A percentile compares a stretch with the other conserved stretches of the same genome.
Conservation (phyloP, 2,329 filamentous ascomycete species). For the Dothiorella sarmentorum region DNA sequence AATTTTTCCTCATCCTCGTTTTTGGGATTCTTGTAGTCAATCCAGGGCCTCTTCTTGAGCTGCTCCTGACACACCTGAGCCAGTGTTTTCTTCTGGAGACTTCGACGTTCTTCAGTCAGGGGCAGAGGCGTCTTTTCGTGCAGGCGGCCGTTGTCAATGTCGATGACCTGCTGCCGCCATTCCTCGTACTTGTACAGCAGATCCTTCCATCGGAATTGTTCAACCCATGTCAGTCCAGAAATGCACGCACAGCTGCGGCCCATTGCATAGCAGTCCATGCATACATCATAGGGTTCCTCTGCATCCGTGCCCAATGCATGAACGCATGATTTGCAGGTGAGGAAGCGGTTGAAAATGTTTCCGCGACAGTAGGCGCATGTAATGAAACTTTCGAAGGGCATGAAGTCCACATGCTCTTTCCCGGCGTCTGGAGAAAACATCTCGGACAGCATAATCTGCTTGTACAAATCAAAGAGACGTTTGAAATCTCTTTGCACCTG, state of each 20-base stretch:
- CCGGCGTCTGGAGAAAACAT: slow-evolving; percentile 66
- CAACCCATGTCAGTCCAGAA: slow-evolving; percentile 82
- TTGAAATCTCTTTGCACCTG: slow-evolving; percentile 82
- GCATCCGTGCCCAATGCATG: slow-evolving; percentile 64
- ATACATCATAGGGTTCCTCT: slow-evolving; percentile 88
- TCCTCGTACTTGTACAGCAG: slow-evolving; percentile 73
- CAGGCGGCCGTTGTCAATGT: slow-evolving; percentile 65
- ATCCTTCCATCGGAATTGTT: slow-evolving; percentile 85
- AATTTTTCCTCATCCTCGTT: slow-evolving; percentile 44
- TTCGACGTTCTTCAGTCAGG: slow-evolving; percentile 65
- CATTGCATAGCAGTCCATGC: slow-evolving; percentile 99
- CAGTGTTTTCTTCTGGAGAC: slow-evolving; percentile 69
- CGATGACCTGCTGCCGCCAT: slow-evolving; percentile 77
- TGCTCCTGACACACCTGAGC: slow-evolving; percentile 95
- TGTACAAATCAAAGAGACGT: slow-evolving; percentile 73
- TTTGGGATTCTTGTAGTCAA: slow-evolving; percentile 67
- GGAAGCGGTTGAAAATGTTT: slow-evolving; percentile 95
- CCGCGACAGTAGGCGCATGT: slow-evolving; percentile 94
- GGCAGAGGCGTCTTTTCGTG: slow-evolving; percentile 65
- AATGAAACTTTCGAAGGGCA: slow-evolving; percentile 84
- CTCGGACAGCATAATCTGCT: slow-evolving; percentile 76
- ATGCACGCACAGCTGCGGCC: slow-evolving; percentile 88
- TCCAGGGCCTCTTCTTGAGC: slow-evolving; percentile 73
- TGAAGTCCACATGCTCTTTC: slow-evolving; percentile 68
- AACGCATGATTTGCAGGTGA: slow-evolving; percentile 85